Percentiles rank a stretch among this genome's conserved stretches.
phyloP scores from a whole-genome alignment of 2,329 filamentous ascomycete species.

The Fusarium multiceps region DNA sequence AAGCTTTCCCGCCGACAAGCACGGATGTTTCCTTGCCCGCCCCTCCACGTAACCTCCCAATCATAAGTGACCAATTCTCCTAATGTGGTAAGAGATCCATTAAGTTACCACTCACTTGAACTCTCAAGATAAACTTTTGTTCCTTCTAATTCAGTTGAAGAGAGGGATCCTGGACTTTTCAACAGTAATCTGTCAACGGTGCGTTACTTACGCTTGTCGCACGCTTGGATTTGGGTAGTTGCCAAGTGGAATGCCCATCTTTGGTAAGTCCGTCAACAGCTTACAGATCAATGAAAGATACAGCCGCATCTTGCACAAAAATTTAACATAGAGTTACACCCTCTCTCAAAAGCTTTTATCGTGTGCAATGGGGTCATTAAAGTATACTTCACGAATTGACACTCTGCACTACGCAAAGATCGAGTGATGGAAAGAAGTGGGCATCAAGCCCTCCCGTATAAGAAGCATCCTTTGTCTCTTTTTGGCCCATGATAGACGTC shows the following conservation, averaged over 20 bases:
- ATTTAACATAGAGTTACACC: neutral
- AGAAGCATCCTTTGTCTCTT: constrained; percentile 45
- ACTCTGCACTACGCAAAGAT: constrained; percentile 1
- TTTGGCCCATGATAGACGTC: constrained; percentile 44
- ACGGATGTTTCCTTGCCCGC: neutral
- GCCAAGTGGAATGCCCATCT: constrained; percentile 24
- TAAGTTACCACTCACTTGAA: neutral
- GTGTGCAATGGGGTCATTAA: neutral
- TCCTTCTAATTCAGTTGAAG: constrained; percentile 19
- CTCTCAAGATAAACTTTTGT: constrained; percentile 2
- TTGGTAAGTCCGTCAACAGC: constrained; percentile 23
- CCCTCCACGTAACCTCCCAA: constrained; percentile 22
- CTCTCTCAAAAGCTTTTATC: neutral
- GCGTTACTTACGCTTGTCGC: neutral
- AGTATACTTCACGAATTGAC: constrained; percentile 2
- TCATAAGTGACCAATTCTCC: constrained; percentile 28
- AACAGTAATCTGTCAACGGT: neutral
- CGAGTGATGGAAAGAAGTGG: constrained; percentile 1
- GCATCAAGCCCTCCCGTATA: constrained; percentile 21
- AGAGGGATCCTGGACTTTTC: constrained; percentile 2
- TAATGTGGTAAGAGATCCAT: constrained; percentile 35
- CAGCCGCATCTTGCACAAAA: neutral
- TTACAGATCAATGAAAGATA: neutral
- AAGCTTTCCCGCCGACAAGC: constrained; percentile 9
- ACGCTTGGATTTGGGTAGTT: constrained; percentile 8